Base-by-base conservation (phyloP, 2,329 filamentous ascomycete species). In the Stachybotrys elegans region DNA sequence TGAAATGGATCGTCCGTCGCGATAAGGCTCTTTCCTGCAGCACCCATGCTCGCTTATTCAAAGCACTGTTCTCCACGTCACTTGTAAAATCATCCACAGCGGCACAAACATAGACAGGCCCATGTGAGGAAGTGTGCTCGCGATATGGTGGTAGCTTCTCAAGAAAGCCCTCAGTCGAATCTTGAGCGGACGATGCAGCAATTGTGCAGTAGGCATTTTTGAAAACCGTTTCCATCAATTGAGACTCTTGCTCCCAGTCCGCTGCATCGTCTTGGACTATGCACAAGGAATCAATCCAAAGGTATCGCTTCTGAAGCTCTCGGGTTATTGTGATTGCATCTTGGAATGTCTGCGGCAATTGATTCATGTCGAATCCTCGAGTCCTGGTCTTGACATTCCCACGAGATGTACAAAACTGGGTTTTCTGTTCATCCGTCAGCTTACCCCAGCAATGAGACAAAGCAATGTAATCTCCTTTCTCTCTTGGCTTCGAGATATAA, bases 271-370 rank as follows among this genome's bases (percentile, higher is more conserved):
- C 36, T 39, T 39, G 36, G 20, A 39, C 23, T 12, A 39, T 39
- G 20, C 36, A 39, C 6, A 39, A 4, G 7, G 36, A 39, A n/a
- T 39, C 36, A n/a, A 39, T 39, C 36, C 36, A 39, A 11, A 39
- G 9, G 13, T 39, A 39, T 4, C 36, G 36, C 13, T 22, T 19
- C 5, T 6, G 9, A 5, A 39, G 19, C 36, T 13, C 16, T 11
- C 36, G 20, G 8, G 36, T 39, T 2, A 39, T 21, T 23, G 20
- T 16, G 6, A 39, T 21, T 5, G 36, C 36, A 7, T 39, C 20
- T n/a, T 39, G 20, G 20, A 39, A 39, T 8, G 36, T 39, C 5
- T 19, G 20, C 3, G 36, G n/a, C n/a, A n/a, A n/a, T n/a, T n/a
- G n/a, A n/a, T n/a, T n/a, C n/a, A n/a, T n/a, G n/a, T n/a, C n/a